Conservation (phyloP, 2,329 filamentous ascomycete genomes). For the Fulvia fulva region DNA sequence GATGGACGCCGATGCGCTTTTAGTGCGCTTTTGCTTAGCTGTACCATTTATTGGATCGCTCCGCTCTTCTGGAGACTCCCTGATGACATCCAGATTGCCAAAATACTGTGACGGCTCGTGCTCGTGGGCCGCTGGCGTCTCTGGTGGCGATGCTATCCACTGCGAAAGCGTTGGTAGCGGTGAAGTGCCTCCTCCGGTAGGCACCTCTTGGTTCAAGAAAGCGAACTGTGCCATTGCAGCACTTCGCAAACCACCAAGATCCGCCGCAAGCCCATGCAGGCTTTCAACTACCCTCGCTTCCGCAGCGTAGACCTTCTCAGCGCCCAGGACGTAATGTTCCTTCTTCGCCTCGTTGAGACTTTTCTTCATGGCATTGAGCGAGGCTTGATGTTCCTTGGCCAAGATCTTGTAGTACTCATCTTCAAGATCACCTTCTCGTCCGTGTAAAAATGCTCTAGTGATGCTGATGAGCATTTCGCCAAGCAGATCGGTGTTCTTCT, state of each 20-base stretch:
- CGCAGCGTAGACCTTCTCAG: slow-evolving; percentile 71
- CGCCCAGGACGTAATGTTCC: slow-evolving; percentile 79
- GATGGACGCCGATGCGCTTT: neutral
- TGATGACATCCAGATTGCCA: slow-evolving; percentile 41
- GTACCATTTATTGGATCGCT: neutral
- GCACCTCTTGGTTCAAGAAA: slow-evolving; percentile 62
- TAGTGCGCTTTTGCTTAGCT: neutral
- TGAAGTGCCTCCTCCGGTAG: slow-evolving; percentile 5
- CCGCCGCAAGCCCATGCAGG: slow-evolving; percentile 79
- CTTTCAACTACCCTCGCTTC: slow-evolving; percentile 78
- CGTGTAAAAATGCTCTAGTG: slow-evolving; percentile 76
- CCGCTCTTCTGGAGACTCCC: slow-evolving; percentile 36
- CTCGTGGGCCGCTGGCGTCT: slow-evolving; percentile 2
- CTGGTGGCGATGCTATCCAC: slow-evolving; percentile 11
- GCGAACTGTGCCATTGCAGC: slow-evolving; percentile 86
- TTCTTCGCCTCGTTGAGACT: slow-evolving; percentile 81
- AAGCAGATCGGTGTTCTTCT: slow-evolving; percentile 68
- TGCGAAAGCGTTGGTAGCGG: slow-evolving; percentile 5
- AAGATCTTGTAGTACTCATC: slow-evolving; percentile 62
- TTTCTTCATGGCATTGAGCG: slow-evolving; percentile 67
- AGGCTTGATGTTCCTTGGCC: slow-evolving; percentile 57
- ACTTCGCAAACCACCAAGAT: slow-evolving; percentile 83
- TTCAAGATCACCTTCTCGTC: slow-evolving; percentile 72
- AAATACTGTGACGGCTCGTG: slow-evolving; percentile 14
- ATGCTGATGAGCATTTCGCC: slow-evolving; percentile 79